Evolutionary conservation across 2,329 filamentous ascomycete genomes (phyloP).

Genomic region (Xylaria sp.): DNA sequence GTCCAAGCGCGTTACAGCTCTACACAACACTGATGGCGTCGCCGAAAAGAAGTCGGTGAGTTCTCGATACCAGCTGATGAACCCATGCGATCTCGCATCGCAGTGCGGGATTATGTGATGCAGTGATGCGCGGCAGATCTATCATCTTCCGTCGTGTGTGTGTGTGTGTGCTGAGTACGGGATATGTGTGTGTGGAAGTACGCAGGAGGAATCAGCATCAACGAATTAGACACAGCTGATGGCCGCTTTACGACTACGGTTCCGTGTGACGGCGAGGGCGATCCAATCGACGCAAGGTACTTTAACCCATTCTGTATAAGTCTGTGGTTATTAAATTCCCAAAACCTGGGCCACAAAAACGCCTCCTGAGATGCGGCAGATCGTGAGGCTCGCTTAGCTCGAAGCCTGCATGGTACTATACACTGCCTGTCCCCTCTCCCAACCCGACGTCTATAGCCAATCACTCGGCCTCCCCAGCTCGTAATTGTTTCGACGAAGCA

Average conservation of each 20-base stretch:
- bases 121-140: background rate
- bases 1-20: background rate
- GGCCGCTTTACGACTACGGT: background rate
- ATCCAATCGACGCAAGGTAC: background rate
- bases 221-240: background rate
- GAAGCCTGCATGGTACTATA: background rate
- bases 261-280: background rate
- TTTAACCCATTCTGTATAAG: background rate
- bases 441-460: background rate
- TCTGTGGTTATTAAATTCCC: background rate
- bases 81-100: background rate
- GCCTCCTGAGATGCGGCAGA: background rate
- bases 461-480: background rate
- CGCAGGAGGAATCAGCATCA: background rate
- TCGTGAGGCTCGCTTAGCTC: background rate
- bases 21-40: background rate
- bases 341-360: background rate
- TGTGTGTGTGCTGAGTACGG: too few species aligned
- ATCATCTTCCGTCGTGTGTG: background rate
- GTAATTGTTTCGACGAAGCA: background rate
- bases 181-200: background rate
- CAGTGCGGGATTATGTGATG: background rate
- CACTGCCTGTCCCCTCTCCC: background rate
- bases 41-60: background rate
- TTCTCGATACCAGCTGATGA: background rate